Evolutionary conservation across 352 stramenopile species (phyloP).

Genomic region (Elongisporangium anandrum): DNA sequence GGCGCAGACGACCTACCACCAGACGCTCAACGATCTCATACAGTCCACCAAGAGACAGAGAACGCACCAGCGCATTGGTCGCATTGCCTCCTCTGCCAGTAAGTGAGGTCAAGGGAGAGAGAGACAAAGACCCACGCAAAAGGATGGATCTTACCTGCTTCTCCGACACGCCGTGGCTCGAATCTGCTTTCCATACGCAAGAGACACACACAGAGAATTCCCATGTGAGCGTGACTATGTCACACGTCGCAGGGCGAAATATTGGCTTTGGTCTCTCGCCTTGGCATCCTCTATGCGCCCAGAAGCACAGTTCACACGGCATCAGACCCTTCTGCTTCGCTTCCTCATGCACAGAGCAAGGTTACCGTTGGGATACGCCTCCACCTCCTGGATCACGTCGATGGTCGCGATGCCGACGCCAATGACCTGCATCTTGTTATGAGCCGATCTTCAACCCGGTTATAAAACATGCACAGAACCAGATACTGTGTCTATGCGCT

Average conservation of each 20-base stretch:
- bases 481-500: too few species aligned
- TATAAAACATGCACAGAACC: background rate
- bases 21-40: background rate
- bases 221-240: too few species aligned
- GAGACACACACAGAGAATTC: background rate
- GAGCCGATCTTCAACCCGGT: slow-evolving; percentile 4
- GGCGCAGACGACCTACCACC: slow-evolving; percentile 43
- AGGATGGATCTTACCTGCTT: slow-evolving; percentile 21
- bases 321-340: background rate
- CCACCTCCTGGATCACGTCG: slow-evolving; percentile 65
- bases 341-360: background rate
- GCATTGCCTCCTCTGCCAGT: slow-evolving; percentile 55
- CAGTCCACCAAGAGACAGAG: background rate
- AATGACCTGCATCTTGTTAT: slow-evolving; percentile 39
- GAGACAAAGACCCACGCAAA: background rate
- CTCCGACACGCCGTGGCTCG: slow-evolving; percentile 44
- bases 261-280: slow-evolving; percentile 8
- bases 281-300: slow-evolving; percentile 46
- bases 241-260: too few species aligned
- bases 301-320: background rate
- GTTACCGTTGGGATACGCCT: slow-evolving; percentile 48
- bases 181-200: slow-evolving; percentile 18
- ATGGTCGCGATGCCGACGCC: slow-evolving; percentile 69
- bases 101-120: background rate
- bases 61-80: slow-evolving; percentile 49